Evolutionary conservation across 225 moss, liverwort and hornwort genomes (phyloP), one percentile per base, ranked within the genome.

Genomic region (Anthoceros angustus): DNA sequence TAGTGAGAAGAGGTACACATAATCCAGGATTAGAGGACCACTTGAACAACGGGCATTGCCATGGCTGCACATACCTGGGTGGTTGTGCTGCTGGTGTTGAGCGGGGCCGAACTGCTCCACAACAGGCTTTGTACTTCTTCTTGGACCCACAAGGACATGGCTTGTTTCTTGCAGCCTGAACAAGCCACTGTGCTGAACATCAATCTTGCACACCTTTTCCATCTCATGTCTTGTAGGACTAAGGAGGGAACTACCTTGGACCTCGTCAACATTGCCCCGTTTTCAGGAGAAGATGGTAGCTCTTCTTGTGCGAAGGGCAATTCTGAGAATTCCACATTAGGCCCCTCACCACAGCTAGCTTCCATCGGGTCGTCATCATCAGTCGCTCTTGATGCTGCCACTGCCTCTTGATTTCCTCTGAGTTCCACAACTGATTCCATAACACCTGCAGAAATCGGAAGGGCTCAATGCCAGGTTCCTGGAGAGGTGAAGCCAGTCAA

Each of bases 111-210:
- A 55, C 23, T n/a, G 55, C 55, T 55, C 95, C 92, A 81, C 87
- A 89, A 77, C 95, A 98, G 25, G 83, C 75, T 71, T 98, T 98
- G 73, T 98, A 89, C 76, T 98, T 98, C 72, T 86, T 79, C 75
- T 86, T 92, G 14, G 95, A 92, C 48, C 92, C 95, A 76, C 95
- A 98, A n/a, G 92, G 87, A 60, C 95, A 98, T 40, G 84, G 76
- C 65, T 87, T 92, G 62, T 98, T 92, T 79, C 81, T 82, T 64
- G 78, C 74, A 40, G 85, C 84, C 32, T 32, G 32, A 4, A 32
- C 32, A 32, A 32, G 32, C 32, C 32, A 32, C 1, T 1, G 32
- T 32, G 32, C 32, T 32, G 32, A 32, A 32, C 32, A 32, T 32
- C 32, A 32, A 32, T 32, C 32, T 1, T 32, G 32, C 32, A 32